phyloP scores from a whole-genome alignment of 2,329 filamentous ascomycete species.

The Neoarthrinium moseri region DNA sequence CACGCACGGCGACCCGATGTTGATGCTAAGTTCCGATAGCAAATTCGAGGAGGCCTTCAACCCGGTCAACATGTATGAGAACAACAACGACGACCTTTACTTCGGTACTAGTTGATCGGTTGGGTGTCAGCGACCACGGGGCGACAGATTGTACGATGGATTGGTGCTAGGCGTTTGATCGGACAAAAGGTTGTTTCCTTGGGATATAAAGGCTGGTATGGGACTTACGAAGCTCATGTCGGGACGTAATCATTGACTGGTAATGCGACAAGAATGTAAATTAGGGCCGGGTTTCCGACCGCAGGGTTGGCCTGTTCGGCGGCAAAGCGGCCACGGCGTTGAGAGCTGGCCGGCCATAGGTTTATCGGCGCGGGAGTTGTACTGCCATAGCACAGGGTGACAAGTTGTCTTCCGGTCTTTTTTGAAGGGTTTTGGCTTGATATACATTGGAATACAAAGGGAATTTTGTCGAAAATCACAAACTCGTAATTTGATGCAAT shows the following conservation, averaged over 20 bases:
- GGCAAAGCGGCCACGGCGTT: no score
- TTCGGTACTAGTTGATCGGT: no score
- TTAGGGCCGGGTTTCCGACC: neutral
- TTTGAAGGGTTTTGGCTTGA: neutral
- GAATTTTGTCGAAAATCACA: neutral
- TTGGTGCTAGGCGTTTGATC: no score
- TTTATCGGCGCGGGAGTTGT: slow-evolving; percentile 6
- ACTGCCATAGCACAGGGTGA: neutral
- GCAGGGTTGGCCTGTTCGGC: neutral
- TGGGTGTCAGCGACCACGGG: no score
- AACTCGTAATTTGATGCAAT: neutral
- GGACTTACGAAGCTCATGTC: slow-evolving; percentile 6
- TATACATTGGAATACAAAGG: neutral
- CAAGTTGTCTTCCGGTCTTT: neutral
- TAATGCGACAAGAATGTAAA: slow-evolving; percentile 2
- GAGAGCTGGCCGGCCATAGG: neutral
- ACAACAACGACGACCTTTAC: slow-evolving; percentile 50
- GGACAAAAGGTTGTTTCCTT: no score
- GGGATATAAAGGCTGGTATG: no score
- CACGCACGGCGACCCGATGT: slow-evolving; percentile 41
- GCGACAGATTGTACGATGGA: no score
- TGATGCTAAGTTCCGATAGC: slow-evolving; percentile 40
- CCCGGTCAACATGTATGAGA: slow-evolving; percentile 47
- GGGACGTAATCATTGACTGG: slow-evolving; percentile 1
- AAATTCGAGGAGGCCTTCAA: slow-evolving; percentile 56